These are phyloP conservation scores for Podila epicladia DNA, from an alignment of 192 early-diverging fungal genomes.

Conservation along the genomic window DNA sequence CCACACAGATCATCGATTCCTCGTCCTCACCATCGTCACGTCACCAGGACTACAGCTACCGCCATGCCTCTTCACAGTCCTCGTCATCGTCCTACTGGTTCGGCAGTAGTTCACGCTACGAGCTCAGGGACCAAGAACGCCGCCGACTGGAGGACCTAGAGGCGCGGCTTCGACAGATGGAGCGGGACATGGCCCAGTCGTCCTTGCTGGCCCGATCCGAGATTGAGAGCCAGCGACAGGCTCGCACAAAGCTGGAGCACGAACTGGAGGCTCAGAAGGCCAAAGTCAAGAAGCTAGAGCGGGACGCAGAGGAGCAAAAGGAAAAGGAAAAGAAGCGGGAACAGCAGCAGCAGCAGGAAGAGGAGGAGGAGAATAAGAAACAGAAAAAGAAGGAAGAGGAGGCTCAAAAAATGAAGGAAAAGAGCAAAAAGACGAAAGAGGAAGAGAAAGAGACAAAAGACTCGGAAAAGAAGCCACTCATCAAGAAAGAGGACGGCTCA, in stretches of 20 bases:
- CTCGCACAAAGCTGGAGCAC: constrained; percentile 28
- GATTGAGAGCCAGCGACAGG: constrained; percentile 24
- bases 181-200: constrained; percentile 26
- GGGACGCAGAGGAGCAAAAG: constrained; percentile 19
- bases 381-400: constrained; percentile 1
- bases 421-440: not conserved
- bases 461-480: constrained; percentile 9
- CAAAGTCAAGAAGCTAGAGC: constrained; percentile 37
- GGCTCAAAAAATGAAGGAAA: constrained; percentile 13
- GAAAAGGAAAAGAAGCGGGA: not conserved
- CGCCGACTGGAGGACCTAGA: constrained; percentile 30
- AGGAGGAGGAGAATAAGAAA: constrained; percentile 6
- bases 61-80: not conserved
- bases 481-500: not conserved
- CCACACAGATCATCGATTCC: constrained; percentile 26
- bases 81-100: constrained; percentile 14
- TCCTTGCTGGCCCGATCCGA: constrained; percentile 29
- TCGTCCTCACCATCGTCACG: constrained; percentile 5
- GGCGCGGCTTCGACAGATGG: constrained; percentile 26
- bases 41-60: not conserved
- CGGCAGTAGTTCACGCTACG: not conserved
- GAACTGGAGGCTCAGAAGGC: constrained; percentile 28
- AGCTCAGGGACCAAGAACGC: constrained; percentile 21
- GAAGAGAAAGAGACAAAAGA: constrained; percentile 6
- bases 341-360: constrained; percentile 16